These are phyloP conservation scores for Penicillium corylophilum DNA, from an alignment of 2,329 filamentous ascomycete species.

Conservation along the genomic window DNA sequence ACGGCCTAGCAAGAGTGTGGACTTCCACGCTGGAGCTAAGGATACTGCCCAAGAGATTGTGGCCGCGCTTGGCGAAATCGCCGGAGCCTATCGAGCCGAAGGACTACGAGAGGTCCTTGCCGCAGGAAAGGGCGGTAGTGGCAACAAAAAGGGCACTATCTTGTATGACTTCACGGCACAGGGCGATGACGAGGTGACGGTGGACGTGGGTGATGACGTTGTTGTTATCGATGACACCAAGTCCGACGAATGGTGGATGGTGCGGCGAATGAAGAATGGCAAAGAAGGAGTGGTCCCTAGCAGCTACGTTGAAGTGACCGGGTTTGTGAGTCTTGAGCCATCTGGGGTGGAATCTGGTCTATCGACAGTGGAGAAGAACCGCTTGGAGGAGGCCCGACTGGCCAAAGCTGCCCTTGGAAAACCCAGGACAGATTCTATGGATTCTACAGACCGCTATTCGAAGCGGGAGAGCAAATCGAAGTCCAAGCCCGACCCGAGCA, in stretches of 20 bases:
- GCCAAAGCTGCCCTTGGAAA: conserved; percentile 73
- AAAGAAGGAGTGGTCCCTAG: conserved; percentile 95
- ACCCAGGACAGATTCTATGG: conserved; percentile 57
- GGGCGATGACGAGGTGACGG: conserved; percentile 93
- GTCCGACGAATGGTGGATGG: conserved; percentile 98
- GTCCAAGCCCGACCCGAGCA: conserved; percentile 77
- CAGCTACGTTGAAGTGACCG: conserved; percentile 90
- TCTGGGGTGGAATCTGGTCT: conserved; percentile 59
- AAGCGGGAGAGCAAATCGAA: conserved; percentile 69
- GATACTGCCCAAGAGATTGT: conserved; percentile 96
- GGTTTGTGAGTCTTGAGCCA: conserved; percentile 56
- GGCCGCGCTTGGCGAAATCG: conserved; percentile 79
- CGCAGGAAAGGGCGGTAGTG: conserved; percentile 66
- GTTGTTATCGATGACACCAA: conserved; percentile 83
- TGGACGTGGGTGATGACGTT: conserved; percentile 86
- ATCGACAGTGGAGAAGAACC: conserved; percentile 74
- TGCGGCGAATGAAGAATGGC: conserved; percentile 83
- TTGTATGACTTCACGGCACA: conserved; percentile 97
- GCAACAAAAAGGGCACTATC: conserved; percentile 78
- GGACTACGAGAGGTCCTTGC: conserved; percentile 78
- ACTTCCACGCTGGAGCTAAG: conserved; percentile 96
- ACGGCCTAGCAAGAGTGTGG: conserved; percentile 86
- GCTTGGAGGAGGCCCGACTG: conserved; percentile 76
- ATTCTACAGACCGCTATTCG: conserved; percentile 67
- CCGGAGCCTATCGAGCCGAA: conserved; percentile 80